Evolutionary conservation across 164 flowering plant species (phyloP).

Genomic region (Stephania japonica): DNA sequence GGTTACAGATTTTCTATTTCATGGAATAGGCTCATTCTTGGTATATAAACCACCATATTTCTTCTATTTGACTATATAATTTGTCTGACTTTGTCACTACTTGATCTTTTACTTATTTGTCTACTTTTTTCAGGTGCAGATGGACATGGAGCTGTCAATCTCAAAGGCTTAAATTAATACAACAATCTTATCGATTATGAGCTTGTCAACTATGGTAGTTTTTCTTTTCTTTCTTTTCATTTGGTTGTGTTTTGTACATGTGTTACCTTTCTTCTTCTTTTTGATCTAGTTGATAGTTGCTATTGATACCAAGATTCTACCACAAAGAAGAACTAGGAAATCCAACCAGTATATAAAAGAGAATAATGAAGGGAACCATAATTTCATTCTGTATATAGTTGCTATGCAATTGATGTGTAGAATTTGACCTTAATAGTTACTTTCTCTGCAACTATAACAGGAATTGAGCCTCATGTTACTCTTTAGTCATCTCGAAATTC

Average conservation of each 20-base stretch:
- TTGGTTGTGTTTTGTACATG: background rate
- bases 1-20: conserved; percentile 24
- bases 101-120: background rate
- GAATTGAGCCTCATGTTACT: conserved; percentile 23
- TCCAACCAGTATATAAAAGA: background rate
- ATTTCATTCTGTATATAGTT: too few species aligned
- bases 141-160: conserved; percentile 17
- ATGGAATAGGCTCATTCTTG: conserved; percentile 22
- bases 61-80: background rate
- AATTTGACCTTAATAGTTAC: too few species aligned
- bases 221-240: too few species aligned
- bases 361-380: background rate
- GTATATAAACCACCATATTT: conserved; percentile 5
- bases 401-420: too few species aligned
- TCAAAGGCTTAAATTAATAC: conserved; percentile 20
- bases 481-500: conserved; percentile 18
- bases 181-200: conserved; percentile 19
- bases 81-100: too few species aligned
- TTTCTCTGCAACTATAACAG: too few species aligned
- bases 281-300: background rate
- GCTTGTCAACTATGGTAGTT: conserved; percentile 16
- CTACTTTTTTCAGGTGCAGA: conserved; percentile 4
- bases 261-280: background rate
- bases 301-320: background rate
- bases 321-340: background rate